A percentile compares a stretch with the other conserved stretches of the same genome.
phyloP scores from a whole-genome alignment of 768 basidiomycete genomes.

The Lactarius pseudohatsudake region DNA sequence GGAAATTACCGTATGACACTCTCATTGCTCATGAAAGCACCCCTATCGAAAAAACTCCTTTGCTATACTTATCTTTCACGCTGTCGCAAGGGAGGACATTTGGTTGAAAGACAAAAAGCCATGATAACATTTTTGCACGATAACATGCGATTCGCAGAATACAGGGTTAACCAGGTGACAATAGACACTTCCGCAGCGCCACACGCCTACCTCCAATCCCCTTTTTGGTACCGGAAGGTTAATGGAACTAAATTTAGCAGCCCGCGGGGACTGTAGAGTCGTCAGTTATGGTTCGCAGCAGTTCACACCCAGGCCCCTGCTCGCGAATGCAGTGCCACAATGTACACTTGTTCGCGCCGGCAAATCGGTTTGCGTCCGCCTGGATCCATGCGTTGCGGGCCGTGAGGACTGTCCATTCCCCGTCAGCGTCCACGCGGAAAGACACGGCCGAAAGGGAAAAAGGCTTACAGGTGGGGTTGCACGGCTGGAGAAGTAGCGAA shows the following conservation, averaged over 20 bases:
- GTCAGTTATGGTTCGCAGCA: conserved; percentile 38
- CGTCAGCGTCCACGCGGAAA: not conserved
- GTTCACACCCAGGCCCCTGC: conserved; percentile 48
- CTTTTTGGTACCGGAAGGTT: not conserved
- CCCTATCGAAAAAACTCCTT: too few relatives aligned
- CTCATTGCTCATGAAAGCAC: too few relatives aligned
- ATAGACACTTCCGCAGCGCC: too few relatives aligned
- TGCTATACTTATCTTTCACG: too few relatives aligned
- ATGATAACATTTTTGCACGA: too few relatives aligned
- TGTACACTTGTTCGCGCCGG: conserved; percentile 46
- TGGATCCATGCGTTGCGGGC: conserved; percentile 55
- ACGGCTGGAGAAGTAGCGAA: conserved; percentile 47
- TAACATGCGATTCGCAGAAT: too few relatives aligned
- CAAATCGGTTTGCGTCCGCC: conserved; percentile 49
- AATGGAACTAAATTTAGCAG: conserved; percentile 28
- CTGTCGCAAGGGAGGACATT: too few relatives aligned
- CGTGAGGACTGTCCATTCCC: conserved; percentile 37
- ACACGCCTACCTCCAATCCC: too few relatives aligned
- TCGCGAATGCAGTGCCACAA: conserved; percentile 50
- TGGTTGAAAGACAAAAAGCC: too few relatives aligned
- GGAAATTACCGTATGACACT: too few relatives aligned
- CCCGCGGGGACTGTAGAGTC: conserved; percentile 35
- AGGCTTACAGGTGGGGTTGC: conserved; percentile 51
- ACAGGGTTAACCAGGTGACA: too few relatives aligned
- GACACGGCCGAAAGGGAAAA: not conserved